phyloP scores from a whole-genome alignment of 2,329 filamentous ascomycete genomes.

The Spiromastix sp. region DNA sequence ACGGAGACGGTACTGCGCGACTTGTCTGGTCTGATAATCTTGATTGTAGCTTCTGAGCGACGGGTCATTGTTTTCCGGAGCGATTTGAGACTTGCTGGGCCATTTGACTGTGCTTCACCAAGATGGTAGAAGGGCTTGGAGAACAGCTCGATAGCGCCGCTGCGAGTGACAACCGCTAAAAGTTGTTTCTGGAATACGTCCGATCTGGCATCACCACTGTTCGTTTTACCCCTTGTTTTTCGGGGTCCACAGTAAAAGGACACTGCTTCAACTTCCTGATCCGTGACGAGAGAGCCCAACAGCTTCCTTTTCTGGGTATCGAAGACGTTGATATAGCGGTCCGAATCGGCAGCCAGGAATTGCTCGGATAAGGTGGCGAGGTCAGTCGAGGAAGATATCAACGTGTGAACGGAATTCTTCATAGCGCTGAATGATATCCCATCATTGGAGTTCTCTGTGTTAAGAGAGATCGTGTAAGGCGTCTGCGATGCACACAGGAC shows the following conservation, averaged over 20 bases:
- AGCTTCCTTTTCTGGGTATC: slow-evolving; percentile 33
- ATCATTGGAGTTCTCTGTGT: slow-evolving; percentile 26
- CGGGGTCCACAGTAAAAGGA: slow-evolving; percentile 24
- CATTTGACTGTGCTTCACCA: slow-evolving; percentile 15
- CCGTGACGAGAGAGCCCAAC: slow-evolving; percentile 38
- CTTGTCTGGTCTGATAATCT: slow-evolving; percentile 33
- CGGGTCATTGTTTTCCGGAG: slow-evolving; percentile 35
- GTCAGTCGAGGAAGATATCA: slow-evolving; percentile 32
- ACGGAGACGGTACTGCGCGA: slow-evolving; percentile 31
- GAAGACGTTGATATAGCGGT: slow-evolving; percentile 42
- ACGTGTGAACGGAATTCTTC: slow-evolving; percentile 37
- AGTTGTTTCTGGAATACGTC: slow-evolving; percentile 26
- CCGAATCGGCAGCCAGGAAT: slow-evolving; percentile 40
- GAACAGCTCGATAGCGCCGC: slow-evolving; percentile 41
- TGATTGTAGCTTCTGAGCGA: slow-evolving; percentile 35
- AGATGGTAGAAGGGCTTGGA: slow-evolving; percentile 35
- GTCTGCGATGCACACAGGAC: slow-evolving; percentile 42
- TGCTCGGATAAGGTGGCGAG: slow-evolving; percentile 21
- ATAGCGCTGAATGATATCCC: slow-evolving; percentile 38
- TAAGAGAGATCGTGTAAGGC: slow-evolving; percentile 35
- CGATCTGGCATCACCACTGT: slow-evolving; percentile 9
- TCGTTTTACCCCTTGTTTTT: slow-evolving; percentile 8
- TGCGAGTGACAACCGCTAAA: slow-evolving; percentile 36
- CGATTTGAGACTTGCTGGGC: slow-evolving; percentile 32
- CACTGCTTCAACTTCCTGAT: slow-evolving; percentile 34